phyloP scores from a whole-genome alignment of 305 asterid genomes.

The Rubia balearica region DNA sequence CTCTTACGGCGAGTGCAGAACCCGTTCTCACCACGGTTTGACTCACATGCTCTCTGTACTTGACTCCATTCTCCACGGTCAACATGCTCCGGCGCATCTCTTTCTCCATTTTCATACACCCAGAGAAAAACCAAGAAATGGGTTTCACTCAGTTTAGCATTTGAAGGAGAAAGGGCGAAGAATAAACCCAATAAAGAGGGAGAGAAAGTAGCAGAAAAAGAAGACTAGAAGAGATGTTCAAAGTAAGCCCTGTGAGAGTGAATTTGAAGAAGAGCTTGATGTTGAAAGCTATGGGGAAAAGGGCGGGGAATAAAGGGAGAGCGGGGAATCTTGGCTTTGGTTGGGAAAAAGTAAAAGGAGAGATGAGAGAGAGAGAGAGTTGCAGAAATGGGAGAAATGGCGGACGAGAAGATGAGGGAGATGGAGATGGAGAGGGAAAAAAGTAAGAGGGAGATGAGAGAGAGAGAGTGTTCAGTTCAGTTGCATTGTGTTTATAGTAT shows the following conservation, averaged over 20 bases:
- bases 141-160: constrained; percentile 49
- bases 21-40: constrained; percentile 24
- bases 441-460: neutral
- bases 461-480: no score
- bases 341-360: constrained; percentile 1
- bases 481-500: no score
- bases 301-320: neutral
- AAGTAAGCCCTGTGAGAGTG: constrained; percentile 6
- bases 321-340: constrained; percentile 3
- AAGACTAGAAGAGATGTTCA: constrained; percentile 14
- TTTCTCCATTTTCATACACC: constrained; percentile 15
- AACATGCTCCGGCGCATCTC: constrained; percentile 25
- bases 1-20: constrained; percentile 12
- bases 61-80: constrained; percentile 21
- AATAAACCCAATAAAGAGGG: constrained; percentile 7
- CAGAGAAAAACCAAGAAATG: neutral
- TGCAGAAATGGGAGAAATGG: constrained; percentile 9
- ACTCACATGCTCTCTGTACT: constrained; percentile 53
- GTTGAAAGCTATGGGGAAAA: constrained; percentile 1
- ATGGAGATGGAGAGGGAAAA: constrained; percentile 2
- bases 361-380: neutral
- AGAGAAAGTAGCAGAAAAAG: constrained; percentile 21
- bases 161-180: constrained; percentile 28
- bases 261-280: neutral
- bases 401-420: neutral